These are phyloP conservation scores for Plasmopara halstedii DNA, from an alignment of 352 stramenopile species.

Conservation along the genomic window DNA sequence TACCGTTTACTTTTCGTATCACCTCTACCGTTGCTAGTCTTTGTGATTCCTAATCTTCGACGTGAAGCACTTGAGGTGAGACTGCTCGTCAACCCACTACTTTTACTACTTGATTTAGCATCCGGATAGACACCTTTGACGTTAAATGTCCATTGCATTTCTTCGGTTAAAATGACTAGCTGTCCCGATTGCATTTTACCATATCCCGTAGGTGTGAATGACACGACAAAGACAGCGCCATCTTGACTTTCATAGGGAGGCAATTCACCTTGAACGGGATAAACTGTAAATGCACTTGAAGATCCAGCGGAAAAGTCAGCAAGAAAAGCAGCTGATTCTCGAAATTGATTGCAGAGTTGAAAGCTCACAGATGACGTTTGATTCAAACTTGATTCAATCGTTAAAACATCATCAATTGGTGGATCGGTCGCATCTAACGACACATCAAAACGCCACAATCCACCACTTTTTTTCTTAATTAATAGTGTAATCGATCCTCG, in stretches of 20 bases:
- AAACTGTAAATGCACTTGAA: constrained; percentile 85
- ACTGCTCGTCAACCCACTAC: constrained; percentile 26
- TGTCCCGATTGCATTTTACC: constrained; percentile 86
- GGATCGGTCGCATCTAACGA: constrained; percentile 74
- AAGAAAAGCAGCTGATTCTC: constrained; percentile 55
- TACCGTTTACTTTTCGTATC: constrained; percentile 3
- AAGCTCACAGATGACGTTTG: constrained; percentile 83
- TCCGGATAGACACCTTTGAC: constrained; percentile 85
- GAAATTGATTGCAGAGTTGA: constrained; percentile 84
- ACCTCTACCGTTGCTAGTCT: constrained; percentile 1
- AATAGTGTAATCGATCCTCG: constrained; percentile 63
- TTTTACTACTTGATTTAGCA: constrained; percentile 28
- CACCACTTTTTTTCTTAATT: constrained; percentile 71
- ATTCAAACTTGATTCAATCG: constrained; percentile 82
- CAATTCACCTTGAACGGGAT: constrained; percentile 68
- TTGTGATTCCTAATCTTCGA: constrained; percentile 13
- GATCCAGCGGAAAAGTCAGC: constrained; percentile 85
- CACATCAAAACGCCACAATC: constrained; percentile 84
- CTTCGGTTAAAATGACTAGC: constrained; percentile 82
- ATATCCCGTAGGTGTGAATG: constrained; percentile 88
- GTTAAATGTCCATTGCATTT: constrained; percentile 92
- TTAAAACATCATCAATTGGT: constrained; percentile 77
- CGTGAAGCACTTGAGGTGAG: constrained; percentile 33
- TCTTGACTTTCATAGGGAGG: constrained; percentile 64
- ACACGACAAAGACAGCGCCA: constrained; percentile 75